Base-by-base conservation (phyloP, 1,139 yeast genomes). In the Yamadazyma sp. region DNA sequence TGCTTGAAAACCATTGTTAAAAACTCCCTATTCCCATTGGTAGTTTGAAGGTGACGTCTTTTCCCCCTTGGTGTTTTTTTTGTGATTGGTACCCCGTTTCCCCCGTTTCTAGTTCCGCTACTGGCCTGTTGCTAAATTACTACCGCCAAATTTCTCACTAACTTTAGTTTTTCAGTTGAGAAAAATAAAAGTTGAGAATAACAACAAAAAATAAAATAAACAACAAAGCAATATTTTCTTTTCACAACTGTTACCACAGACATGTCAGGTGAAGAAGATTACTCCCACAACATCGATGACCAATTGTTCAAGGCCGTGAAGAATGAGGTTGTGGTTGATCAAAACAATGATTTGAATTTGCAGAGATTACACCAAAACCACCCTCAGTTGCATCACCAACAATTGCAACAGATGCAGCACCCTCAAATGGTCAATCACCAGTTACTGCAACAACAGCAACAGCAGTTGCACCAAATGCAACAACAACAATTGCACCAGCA, bases 261-360 rank as follows among this genome's bases (percentile, higher is more conserved):
- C 11, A 44, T 44, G 47, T 44, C 47, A 14, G 39, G 35, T 23
- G 52, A 48, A 46, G 70, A 65, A 44, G 72, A 66, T 45, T 70
- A 68, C 50, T 54, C 73, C 37, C 61, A 61, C 46, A 70, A 69
- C 51, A 71, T 71, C 42, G 76, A 71, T 47, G 76, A 71, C 51
- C 76, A 71, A 51, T 59, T 71, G 41, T 59, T 70, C 34, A 57
- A 61, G 33, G 73, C 62, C 15, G 69, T 61, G 33, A 64, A 64
- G 43, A 67, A 59, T 45, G 61, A 57, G 37, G 67, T 56, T 11
- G 61, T 56, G 24, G 38, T 53, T 62, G 47, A 61, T 51, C 34
- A 49, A 54, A 24, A 33, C 10, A 39, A 34, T 31, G 44, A 43
- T 12, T 25, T 37, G 15, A 25, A 25, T 12, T 52, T 45, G 21